Evolutionary conservation across 2,329 filamentous ascomycete genomes (phyloP), one percentile per base, ranked within the genome.

Genomic region (Ascochyta pisi): DNA sequence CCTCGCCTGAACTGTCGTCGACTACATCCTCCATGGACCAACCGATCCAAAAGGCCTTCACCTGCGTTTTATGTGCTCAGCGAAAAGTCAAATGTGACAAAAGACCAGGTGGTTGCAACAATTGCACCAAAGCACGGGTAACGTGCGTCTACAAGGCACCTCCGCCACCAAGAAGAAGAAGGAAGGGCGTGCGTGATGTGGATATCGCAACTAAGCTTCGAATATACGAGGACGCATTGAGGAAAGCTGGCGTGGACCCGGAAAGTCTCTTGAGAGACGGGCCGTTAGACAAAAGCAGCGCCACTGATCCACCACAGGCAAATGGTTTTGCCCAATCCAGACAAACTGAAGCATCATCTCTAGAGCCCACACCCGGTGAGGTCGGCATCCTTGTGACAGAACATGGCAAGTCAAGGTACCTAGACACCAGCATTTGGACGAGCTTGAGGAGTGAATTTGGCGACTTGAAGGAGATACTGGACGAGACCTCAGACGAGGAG

Each of bases 11-110:
- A 9, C 29, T 35, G 19, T 37, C 41, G 19, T 37, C 34, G 2
- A 24, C 29, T 1, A n/a, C 33, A 15, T n/a, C 8, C 12, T 15
- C 19, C 6, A 2, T 6, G 2, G 46, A 41, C 13, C 52, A 55
- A 9, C 41, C 23, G 10, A 46, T 54, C 0, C 64, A 68, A 3
- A 74, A 75, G 42, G 61, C 64, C 38, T 74, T 68, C 44, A 72
- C 73, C 1, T 75, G 73, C 43, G 64, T 73, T 4, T 60, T 73
- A 9, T 74, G 71, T 48, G 66, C 70, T 7, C 68, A 71, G 37
- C 60, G 73, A 12, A 75, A 75, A 54, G 71, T 75, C 19, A 70
- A 66, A 49, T 75, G 71, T 47, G 71, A 75, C 37, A 68, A 66
- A 35, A 48, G 26, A 4, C 62, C 65, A 12, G 61, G 66, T 24